Evolutionary conservation across 2,329 filamentous ascomycete species (phyloP), one percentile per base, ranked within the genome.

Genomic region (Plectosphaerella sp.): DNA sequence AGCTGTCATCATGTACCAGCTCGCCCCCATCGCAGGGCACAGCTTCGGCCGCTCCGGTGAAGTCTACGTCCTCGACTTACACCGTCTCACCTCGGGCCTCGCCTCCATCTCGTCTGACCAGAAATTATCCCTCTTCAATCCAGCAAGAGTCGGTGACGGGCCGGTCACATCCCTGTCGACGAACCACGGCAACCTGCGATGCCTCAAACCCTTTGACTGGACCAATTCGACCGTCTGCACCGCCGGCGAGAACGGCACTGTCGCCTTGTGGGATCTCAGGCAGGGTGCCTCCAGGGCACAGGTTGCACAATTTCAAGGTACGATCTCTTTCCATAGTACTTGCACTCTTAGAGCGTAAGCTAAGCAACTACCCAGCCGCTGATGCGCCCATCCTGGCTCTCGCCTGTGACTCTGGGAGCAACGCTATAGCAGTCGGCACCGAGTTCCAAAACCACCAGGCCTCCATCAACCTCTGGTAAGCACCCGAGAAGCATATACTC

Each of bases 61-160:
- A 45, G 71, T 77, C 49, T 87, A 86, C 64, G 76, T 86, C 35
- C 77, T 84, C 48, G 76, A 82, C 54, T 71, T 87, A 49, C 70
- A 78, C 24, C 74, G 78, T n/a, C 70, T 79, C 4, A 59, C 71
- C 1, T 64, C 69, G 2, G 73, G 77, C 5, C 73, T 88, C 41
- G 83, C 81, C 2, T 77, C 82, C 15, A 87, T 88, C 52, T 80
- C 84, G 3, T 89, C 88, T 0, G 86, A 91, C 69, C 83, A 89
- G 67, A 78, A 75, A n/a, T 73, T 92, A 18, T 79, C 82, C 25
- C 69, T 89, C 16, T 79, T 91, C 57, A 78, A 88, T 63, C 79
- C 85, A 0, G 58, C 71, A 2, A 77, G 74, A 22, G 72, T 91
- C 22, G 73, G 74, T 50, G 64, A 73, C 3, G 75, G 80, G 0